Conservation (phyloP, 2,329 filamentous ascomycete genomes). For the Gnomoniopsis sp. region DNA sequence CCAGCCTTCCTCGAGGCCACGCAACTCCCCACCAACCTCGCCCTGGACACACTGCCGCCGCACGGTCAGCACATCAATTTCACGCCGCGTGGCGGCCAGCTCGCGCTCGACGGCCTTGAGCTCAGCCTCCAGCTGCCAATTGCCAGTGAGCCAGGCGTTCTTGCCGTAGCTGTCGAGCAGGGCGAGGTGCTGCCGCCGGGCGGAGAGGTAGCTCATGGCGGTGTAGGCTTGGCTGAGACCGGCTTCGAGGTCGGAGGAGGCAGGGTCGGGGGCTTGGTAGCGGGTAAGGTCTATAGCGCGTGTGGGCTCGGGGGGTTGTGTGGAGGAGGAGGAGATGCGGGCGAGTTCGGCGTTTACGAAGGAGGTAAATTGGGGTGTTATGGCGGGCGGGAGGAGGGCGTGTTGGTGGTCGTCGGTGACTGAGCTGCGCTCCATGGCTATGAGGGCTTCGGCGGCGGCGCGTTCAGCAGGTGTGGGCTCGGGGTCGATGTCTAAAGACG, state of each 20-base stretch:
- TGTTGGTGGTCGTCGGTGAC: slow-evolving; percentile 43
- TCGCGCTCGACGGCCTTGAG: slow-evolving; percentile 70
- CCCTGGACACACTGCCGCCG: slow-evolving; percentile 68
- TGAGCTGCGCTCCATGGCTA: slow-evolving; percentile 60
- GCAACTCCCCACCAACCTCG: slow-evolving; percentile 68
- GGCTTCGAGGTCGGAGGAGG: slow-evolving; percentile 51
- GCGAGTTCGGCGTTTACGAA: slow-evolving; percentile 66
- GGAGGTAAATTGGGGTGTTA: slow-evolving; percentile 57
- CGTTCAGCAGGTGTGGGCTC: slow-evolving; percentile 63
- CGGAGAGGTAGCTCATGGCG: slow-evolving; percentile 47
- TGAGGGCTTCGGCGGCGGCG: slow-evolving; percentile 64
- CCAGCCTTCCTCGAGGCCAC: slow-evolving; percentile 70
- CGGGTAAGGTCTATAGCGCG: slow-evolving; percentile 70
- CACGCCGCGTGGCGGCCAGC: slow-evolving; percentile 62
- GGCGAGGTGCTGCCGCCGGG: slow-evolving; percentile 55
- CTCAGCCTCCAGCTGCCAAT: slow-evolving; percentile 74
- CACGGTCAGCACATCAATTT: slow-evolving; percentile 71
- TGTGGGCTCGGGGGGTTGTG: slow-evolving; percentile 42
- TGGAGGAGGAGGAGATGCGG: slow-evolving; percentile 58
- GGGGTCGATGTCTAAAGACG: slow-evolving; percentile 70
- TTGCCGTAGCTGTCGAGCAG: slow-evolving; percentile 80
- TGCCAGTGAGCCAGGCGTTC: slow-evolving; percentile 87
- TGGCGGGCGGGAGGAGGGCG: slow-evolving; percentile 53
- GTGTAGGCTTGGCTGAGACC: slow-evolving; percentile 55
- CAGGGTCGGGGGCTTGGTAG: slow-evolving; percentile 70